Base-by-base conservation (phyloP, 306 rosid genomes). In the Astragalus membranaceus region DNA sequence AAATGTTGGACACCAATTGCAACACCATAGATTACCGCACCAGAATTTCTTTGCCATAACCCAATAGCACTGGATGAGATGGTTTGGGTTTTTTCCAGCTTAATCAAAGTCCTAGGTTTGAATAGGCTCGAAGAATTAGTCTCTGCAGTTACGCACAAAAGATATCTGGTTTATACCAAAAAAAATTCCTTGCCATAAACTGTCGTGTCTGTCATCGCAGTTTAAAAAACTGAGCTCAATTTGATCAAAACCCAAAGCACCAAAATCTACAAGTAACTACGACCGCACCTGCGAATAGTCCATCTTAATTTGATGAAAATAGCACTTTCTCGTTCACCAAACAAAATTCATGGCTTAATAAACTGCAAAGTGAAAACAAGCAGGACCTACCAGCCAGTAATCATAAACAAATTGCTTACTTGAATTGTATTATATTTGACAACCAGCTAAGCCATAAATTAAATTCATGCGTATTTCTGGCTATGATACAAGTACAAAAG, bases 401-500 rank as follows among this genome's bases (percentile, higher is more conserved):
- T 43, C 75, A 44, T 44, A 11, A 26, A 58, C 35, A 44, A 12
- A 39, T 53, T 53, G 13, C 64, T 57, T 17, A 13, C 53, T 37
- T 39, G 51, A 50, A 72, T 60, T 20, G 69, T 26, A 20, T 61
- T 8, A 52, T 43, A 53, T 64, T 53, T 35, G 67, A 59, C 69
- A 70, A 61, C 53, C 58, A 64, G 54, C 70, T 60, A 72, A 66
- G 44, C 64, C 54, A 80, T 64, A 69, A 74, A 80, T 33, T 7
- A 13, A 35, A 35, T 58, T 61, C 84, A 67, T 53, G 75, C 78
- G 79, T 69, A 51, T 66, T 57, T 72, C 70, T 61, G 72, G 75
- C 81, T 80, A 86, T 85, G 89, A 74, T 85, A 88, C 93, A 92
- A 77, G 76, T 69, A 83, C 5, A 68, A 10, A 68, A 74, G 72